phyloP scores from a whole-genome alignment of 106 monocot genomes.

The Gastrodia elata region DNA sequence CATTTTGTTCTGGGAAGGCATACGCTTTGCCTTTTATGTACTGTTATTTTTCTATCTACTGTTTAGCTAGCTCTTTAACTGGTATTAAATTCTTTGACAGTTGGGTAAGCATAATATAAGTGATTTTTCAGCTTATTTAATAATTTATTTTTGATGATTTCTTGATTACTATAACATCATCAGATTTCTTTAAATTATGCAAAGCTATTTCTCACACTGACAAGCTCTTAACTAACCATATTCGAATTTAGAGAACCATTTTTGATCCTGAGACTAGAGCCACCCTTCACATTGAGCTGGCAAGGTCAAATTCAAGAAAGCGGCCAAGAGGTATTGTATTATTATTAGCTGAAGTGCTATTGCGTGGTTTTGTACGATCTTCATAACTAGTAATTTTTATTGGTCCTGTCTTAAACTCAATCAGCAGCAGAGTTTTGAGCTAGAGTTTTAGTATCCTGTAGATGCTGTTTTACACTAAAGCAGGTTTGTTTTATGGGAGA shows the following conservation, averaged over 20 bases:
- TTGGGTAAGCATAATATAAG: not conserved
- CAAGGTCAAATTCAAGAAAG: slow-evolving; percentile 81
- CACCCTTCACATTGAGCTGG: slow-evolving; percentile 68
- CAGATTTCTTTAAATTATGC: not conserved
- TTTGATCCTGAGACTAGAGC: slow-evolving; percentile 70
- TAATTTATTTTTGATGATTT: slow-evolving; percentile 1
- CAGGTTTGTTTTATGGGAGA: not conserved
- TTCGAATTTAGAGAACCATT: slow-evolving; percentile 25
- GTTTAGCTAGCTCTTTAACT: not conserved
- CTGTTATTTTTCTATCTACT: not conserved
- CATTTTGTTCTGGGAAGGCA: not conserved
- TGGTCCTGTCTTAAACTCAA: not conserved
- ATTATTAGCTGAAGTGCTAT: not conserved
- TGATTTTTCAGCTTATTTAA: not conserved
- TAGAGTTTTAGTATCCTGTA: not conserved
- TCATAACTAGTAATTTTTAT: not conserved
- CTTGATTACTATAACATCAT: not conserved
- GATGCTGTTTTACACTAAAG: not conserved
- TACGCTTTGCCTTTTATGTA: not conserved
- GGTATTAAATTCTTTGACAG: not conserved
- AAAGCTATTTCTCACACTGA: not conserved
- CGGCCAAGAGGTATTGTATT: slow-evolving; percentile 34
- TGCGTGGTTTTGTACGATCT: not conserved
- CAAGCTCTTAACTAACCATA: not conserved
- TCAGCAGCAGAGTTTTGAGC: not conserved